Conservation (phyloP, 1,284 basidiomycete species). For the Irpex sp. region DNA sequence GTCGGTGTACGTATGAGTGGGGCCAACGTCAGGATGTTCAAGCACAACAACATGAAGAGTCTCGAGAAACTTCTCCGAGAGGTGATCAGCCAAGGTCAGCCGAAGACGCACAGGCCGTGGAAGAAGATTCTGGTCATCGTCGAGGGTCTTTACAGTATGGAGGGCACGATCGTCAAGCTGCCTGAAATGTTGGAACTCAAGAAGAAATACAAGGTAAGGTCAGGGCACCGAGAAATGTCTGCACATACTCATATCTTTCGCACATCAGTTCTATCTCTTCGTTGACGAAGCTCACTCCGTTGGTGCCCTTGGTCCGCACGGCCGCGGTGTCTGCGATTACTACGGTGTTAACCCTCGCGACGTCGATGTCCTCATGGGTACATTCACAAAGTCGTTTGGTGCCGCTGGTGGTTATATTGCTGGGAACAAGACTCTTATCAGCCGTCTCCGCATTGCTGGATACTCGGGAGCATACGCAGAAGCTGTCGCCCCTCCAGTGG, state of each 20-base stretch:
- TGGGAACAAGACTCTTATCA: slow-evolving; percentile 78
- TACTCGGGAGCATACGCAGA: slow-evolving; percentile 91
- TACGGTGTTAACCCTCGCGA: slow-evolving; percentile 82
- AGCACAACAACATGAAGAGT: slow-evolving; percentile 92
- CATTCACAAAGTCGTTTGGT: slow-evolving; percentile 98
- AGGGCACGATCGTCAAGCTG: slow-evolving; percentile 89
- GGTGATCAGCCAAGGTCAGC: slow-evolving; percentile 95
- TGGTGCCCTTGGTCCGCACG: slow-evolving; percentile 91
- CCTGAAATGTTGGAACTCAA: slow-evolving; percentile 87
- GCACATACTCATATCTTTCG: not conserved
- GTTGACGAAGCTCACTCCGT: slow-evolving; percentile 98
- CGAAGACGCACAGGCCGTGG: slow-evolving; percentile 96
- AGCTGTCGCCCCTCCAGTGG: slow-evolving; percentile 86
- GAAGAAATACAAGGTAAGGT: slow-evolving; percentile 87
- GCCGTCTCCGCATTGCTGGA: slow-evolving; percentile 78
- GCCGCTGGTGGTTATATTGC: slow-evolving; percentile 96
- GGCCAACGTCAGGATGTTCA: slow-evolving; percentile 90
- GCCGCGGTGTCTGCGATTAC: slow-evolving; percentile 95
- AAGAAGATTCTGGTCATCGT: slow-evolving; percentile 97
- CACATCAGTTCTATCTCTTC: slow-evolving; percentile 85
- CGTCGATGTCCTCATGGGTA: slow-evolving; percentile 97
- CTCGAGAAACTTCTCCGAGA: slow-evolving; percentile 86
- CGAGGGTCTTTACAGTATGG: slow-evolving; percentile 98
- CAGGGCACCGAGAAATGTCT: no score
- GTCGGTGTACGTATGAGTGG: slow-evolving; percentile 90